Evolutionary conservation across 805 yeast species (phyloP), one percentile per base, ranked within the genome.

Genomic region (Maudiozyma barnettii): DNA sequence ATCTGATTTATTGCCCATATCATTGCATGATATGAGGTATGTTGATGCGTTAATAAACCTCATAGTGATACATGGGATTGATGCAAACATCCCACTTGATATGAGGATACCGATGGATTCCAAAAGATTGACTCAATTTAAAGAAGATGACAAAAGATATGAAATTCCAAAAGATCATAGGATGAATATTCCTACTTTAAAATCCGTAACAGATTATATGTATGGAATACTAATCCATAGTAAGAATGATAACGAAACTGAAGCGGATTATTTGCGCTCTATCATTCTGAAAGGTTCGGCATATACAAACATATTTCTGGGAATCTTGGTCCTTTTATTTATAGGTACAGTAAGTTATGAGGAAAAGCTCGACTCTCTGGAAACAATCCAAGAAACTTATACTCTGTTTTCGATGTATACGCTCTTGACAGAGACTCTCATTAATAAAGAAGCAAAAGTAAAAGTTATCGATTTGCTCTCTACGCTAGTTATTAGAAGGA

Each of bases 21-120:
- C 97, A 0, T 70, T 91, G 9, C 89, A 87, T 56, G 98, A 93
- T 61, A 80, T 91, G 74, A 84, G 81, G 59, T 74, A 78, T 4
- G 76, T 93, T 47, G 82, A 84, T 33, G 75, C 72, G 20, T 59
- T 91, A 40, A 63, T 84, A 18, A 83, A 81, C 52, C 49, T 83
- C 10, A 69, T 90, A 1, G 77, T 89, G 0, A 64, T 83, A 1
- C 82, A 81, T 52, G 90, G 95, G 0, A 71, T 91, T 0, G 83
- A 82, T 54, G 78, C 89, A 0, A 75, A 77, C 44, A 51, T 87
- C 0, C 76, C 81, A 0, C 49, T 61, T 8, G 75, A 75, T 2
- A 70, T 81, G 20, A 85, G 89, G 1, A 73, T 86, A 2, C 85
- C 91, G 0, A 58, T 82, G 23, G 80, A 74, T 3, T 74, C 78